Evolutionary conservation across 2,329 filamentous ascomycete genomes (phyloP).

Genomic region (Verticillium dahliae): DNA sequence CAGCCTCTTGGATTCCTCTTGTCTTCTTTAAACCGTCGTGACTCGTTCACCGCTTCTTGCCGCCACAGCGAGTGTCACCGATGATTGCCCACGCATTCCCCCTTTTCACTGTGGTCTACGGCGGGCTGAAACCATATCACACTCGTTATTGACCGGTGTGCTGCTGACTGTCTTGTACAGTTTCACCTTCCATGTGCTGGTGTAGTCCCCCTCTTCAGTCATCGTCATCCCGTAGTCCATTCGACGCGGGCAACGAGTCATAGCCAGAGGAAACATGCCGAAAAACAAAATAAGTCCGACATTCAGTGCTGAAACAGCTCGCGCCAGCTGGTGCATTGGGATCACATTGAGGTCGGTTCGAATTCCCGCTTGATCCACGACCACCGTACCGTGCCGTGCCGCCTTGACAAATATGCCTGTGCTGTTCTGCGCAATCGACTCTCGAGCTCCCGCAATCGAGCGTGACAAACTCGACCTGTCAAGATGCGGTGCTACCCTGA

Average conservation of each 20-base stretch:
- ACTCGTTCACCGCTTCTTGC: constrained; percentile 12
- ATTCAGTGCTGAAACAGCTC: not conserved
- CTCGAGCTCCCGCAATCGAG: not conserved
- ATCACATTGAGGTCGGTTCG: not conserved
- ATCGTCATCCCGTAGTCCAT: not conserved
- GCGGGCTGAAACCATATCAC: not conserved
- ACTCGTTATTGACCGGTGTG: not conserved
- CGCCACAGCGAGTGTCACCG: not conserved
- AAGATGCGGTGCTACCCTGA: not conserved
- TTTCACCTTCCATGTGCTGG: not conserved
- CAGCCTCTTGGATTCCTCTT: not conserved
- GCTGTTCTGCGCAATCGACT: not conserved
- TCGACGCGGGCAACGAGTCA: not conserved
- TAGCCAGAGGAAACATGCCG: too few species aligned
- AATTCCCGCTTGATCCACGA: not conserved
- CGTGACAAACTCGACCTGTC: not conserved
- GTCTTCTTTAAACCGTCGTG: constrained; percentile 1
- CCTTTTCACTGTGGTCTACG: not conserved
- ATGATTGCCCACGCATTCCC: too few species aligned
- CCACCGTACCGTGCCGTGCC: not conserved
- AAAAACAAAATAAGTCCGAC: not conserved
- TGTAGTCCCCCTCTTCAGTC: not conserved
- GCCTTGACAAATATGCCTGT: not conserved
- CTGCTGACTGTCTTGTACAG: not conserved
- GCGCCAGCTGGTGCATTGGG: not conserved